Evolutionary conservation across 2,329 filamentous ascomycete species (phyloP), one percentile per base, ranked within the genome.

Genomic region (Fusarium subtropicale): DNA sequence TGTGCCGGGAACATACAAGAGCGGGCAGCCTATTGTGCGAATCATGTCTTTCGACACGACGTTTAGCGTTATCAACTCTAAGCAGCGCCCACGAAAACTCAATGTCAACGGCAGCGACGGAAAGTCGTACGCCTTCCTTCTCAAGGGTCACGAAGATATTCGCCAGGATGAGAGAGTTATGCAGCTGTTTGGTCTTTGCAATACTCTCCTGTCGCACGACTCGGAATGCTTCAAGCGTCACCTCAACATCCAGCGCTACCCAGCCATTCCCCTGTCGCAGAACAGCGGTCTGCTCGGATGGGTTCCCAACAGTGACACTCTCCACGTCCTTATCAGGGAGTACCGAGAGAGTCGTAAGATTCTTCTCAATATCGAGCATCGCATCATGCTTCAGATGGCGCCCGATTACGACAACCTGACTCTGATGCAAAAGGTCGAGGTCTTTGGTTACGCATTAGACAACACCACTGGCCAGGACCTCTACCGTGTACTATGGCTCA

Each of bases 121-220:
- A 60, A 88, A 87, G 66, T 88, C 89, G 5, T 97, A 97, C 78
- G 91, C 93, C 51, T 98, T 97, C 82, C 81, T 93, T 61, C 88
- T 99, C 74, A 99, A 99, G 84, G 96, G 96, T n/a, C 97, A 99
- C 76, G 96, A 99, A 81, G 96, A 99, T 83, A 97, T 99, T 71
- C 91, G 96, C 63, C 96, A 99, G 80, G 96, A 99, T 76, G 96
- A 99, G 81, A 91, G 97, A 81, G 96, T 99, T 72, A 99, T 99
- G 97, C 96, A 99, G 81, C 87, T 99, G 36, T 99, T 99, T 77
- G 96, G 96, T 41, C 88, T 99, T 16, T 96, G 95, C 82, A 99
- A 99, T 79, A 99, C 97, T 1, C 87, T 99, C 3, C 88, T 99
- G 42, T 87, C 92, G 46, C 95, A 95, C 76, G 97, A 99, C 77